Conservation (phyloP, 768 basidiomycete genomes). For the Auriscalpium microsporum region DNA sequence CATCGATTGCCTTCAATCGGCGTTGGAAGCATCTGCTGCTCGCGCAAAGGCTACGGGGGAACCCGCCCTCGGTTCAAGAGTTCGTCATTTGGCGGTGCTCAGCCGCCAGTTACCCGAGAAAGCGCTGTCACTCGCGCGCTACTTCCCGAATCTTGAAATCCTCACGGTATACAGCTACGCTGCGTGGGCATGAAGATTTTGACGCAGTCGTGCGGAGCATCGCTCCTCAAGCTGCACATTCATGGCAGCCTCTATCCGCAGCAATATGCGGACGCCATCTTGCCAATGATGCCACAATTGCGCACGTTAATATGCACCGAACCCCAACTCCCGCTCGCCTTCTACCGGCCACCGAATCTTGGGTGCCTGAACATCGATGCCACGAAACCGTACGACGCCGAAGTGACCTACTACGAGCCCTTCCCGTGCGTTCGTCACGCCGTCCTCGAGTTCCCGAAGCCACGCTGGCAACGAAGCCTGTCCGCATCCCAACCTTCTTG, state of each 20-base stretch:
- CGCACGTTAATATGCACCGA: background rate
- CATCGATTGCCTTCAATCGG: too few species aligned
- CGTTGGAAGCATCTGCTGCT: too few species aligned
- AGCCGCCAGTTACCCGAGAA: too few species aligned
- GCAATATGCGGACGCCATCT: background rate
- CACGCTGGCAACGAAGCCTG: background rate
- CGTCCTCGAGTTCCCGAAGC: background rate
- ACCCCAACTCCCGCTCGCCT: background rate
- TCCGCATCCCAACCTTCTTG: background rate
- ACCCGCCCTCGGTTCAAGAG: too few species aligned
- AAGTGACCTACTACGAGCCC: background rate
- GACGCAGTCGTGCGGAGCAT: background rate
- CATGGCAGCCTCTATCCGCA: background rate
- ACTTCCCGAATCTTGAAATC: background rate
- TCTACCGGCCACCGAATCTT: background rate
- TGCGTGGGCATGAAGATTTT: background rate
- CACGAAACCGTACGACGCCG: background rate
- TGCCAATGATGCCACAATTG: background rate
- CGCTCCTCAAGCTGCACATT: background rate
- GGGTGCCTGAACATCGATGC: background rate
- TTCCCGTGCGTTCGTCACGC: background rate
- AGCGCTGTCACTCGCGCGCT: background rate
- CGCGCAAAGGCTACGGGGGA: too few species aligned
- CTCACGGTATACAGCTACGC: background rate
- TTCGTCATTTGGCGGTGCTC: too few species aligned